phyloP scores from a whole-genome alignment of 345 rosid genomes.

The Dipteronia dyeriana region DNA sequence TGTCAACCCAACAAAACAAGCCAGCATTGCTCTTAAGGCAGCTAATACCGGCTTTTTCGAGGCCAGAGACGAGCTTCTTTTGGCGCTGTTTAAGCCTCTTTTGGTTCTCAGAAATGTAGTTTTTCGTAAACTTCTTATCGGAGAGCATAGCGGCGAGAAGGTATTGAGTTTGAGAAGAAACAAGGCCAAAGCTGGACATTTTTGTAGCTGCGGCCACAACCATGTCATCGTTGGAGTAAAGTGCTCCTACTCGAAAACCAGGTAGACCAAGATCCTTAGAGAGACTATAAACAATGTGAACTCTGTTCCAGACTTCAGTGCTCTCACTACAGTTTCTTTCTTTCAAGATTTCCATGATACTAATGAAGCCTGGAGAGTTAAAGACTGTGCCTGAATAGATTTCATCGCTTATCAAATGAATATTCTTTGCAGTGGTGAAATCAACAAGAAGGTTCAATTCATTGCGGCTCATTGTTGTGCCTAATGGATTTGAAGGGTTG shows the following conservation, averaged over 20 bases:
- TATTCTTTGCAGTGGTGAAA: conserved; percentile 55
- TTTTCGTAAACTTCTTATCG: conserved; percentile 66
- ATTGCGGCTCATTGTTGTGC: conserved; percentile 57
- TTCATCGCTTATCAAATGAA: conserved; percentile 81
- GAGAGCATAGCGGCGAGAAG: conserved; percentile 69
- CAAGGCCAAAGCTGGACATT: conserved; percentile 87
- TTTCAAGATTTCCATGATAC: conserved; percentile 66
- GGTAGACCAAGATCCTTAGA: conserved; percentile 84
- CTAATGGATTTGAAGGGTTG: conserved; percentile 84
- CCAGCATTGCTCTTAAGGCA: conserved; percentile 70
- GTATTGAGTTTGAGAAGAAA: conserved; percentile 78
- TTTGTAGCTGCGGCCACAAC: conserved; percentile 78
- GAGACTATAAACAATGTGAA: conserved; percentile 73
- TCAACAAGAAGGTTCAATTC: conserved; percentile 66
- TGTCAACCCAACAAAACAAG: conserved; percentile 83
- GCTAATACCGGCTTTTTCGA: conserved; percentile 58
- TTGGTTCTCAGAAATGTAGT: conserved; percentile 58
- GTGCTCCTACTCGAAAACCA: conserved; percentile 85
- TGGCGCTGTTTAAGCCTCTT: conserved; percentile 57
- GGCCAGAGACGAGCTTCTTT: conserved; percentile 55
- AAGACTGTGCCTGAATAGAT: conserved; percentile 84
- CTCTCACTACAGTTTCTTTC: conserved; percentile 46
- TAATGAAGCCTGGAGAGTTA: conserved; percentile 59
- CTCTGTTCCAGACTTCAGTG: conserved; percentile 50
- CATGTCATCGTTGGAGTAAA: conserved; percentile 68